Conservation (phyloP, 345 rosid species). For the Salix brachista region DNA sequence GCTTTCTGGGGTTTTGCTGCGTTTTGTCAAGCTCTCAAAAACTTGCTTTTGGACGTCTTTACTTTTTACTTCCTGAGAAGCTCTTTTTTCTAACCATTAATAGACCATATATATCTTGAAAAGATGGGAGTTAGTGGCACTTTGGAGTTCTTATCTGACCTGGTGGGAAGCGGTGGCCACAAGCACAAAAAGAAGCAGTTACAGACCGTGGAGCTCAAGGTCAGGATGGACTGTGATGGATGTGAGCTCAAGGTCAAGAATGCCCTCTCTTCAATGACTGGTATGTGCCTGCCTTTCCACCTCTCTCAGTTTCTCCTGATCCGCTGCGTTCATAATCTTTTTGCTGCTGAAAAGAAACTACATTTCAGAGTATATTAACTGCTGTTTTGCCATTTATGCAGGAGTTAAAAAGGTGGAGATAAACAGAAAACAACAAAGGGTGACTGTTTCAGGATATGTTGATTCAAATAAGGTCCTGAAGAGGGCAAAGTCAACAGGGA, state of each 20-base stretch:
- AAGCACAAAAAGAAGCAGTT: slow-evolving; percentile 58
- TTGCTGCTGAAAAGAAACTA: background rate
- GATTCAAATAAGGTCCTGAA: slow-evolving; percentile 76
- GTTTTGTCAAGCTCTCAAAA: background rate
- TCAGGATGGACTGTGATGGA: slow-evolving; percentile 99
- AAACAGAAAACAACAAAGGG: slow-evolving; percentile 92
- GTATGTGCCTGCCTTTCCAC: slow-evolving; percentile 24
- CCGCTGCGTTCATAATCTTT: background rate
- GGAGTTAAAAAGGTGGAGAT: slow-evolving; percentile 82
- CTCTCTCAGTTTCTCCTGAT: background rate
- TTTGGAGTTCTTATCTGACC: slow-evolving; percentile 67
- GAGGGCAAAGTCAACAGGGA: slow-evolving; percentile 86
- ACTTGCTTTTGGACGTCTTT: background rate
- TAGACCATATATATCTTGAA: background rate
- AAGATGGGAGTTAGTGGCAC: slow-evolving; percentile 88
- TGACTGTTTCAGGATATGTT: slow-evolving; percentile 72
- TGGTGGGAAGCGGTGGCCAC: slow-evolving; percentile 55
- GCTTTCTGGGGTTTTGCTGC: background rate
- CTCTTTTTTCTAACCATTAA: background rate
- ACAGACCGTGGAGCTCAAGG: slow-evolving; percentile 88
- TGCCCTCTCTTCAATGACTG: slow-evolving; percentile 72
- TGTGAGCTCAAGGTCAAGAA: slow-evolving; percentile 95
- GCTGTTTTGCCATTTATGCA: slow-evolving; percentile 14
- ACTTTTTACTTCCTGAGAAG: background rate
- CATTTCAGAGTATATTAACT: background rate